Percentiles rank a stretch among this genome's conserved stretches.
These are phyloP conservation scores for Apocynum venetum DNA, from an alignment of 257 asterid genomes.

Conservation along the genomic window DNA sequence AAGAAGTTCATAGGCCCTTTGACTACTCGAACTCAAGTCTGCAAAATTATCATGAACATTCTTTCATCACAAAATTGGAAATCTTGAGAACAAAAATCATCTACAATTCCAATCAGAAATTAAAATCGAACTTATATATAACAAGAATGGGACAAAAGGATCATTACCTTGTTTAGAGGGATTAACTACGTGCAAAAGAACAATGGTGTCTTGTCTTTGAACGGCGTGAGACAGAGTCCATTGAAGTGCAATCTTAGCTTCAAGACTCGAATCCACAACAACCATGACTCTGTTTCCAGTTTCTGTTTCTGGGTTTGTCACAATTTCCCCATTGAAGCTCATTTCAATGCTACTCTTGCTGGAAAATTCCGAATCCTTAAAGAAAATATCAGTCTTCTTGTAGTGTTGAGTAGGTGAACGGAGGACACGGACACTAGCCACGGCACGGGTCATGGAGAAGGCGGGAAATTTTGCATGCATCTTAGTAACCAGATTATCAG, in stretches of 20 bases:
- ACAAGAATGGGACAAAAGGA: too few relatives aligned
- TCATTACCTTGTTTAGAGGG: conserved; percentile 43
- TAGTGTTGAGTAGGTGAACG: conserved; percentile 50
- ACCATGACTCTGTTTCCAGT: conserved; percentile 78
- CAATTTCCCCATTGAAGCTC: conserved; percentile 29
- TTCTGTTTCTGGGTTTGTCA: conserved; percentile 29
- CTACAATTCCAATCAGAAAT: not conserved
- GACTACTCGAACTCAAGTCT: conserved; percentile 37
- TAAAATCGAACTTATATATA: not conserved
- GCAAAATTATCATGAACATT: conserved; percentile 12
- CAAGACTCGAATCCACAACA: conserved; percentile 57
- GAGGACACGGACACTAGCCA: conserved; percentile 38
- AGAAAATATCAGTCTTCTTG: conserved; percentile 35
- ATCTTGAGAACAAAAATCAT: not conserved
- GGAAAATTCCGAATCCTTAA: conserved; percentile 30
- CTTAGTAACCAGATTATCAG: not conserved
- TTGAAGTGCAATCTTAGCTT: conserved; percentile 70
- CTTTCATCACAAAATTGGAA: not conserved
- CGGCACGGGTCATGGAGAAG: conserved; percentile 46
- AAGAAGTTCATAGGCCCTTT: conserved; percentile 23
- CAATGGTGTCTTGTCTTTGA: conserved; percentile 59
- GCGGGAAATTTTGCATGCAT: conserved; percentile 36
- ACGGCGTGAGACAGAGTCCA: conserved; percentile 89
- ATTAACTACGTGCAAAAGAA: conserved; percentile 58
- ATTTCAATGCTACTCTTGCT: conserved; percentile 33